Evolutionary conservation across 2,329 filamentous ascomycete genomes (phyloP), one percentile per base, ranked within the genome.

Genomic region (Phaeoacremonium minimum): DNA sequence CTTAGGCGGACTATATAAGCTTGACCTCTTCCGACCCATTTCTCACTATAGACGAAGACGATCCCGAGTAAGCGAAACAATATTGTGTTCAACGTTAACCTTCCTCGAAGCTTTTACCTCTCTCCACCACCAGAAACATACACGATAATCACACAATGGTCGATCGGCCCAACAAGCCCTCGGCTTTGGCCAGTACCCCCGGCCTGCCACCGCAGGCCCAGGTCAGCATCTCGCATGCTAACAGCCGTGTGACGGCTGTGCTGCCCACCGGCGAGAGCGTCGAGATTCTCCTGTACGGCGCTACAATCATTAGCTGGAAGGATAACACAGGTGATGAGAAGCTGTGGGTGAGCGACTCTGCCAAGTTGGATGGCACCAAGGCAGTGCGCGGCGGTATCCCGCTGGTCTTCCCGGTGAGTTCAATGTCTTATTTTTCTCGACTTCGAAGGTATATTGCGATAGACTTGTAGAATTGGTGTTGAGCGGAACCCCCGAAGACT

Each of bases 241-340:
- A 81, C 61, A 75, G 76, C 41, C 79, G 78, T 42, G 83, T 97
- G 35, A 76, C 77, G n/a, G 91, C 91, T 20, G 75, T 74, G 18
- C 77, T 97, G 30, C 87, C 89, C 28, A 85, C 87, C 1, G 90
- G 91, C 48, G 90, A 97, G 66, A 87, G 80, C 37, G 78, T 95
- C 48, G 82, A 88, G 46, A 73, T 98, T 26, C 72, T 95, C 42
- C 79, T 97, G n/a, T 86, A 86, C 54, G 93, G 93, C 40, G 93
- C 93, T 9, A 97, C 90, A 1, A 85, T 98, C 32, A 81, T 86
- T 41, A 93, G 85, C 63, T 98, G 93, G 93, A 95, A 93, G 71
- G 83, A 85, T 56, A 76, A 80, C 41, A 71, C 76, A 40, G 85
- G 85, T 32, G 67, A 78, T 38, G 90, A 96, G 69, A 89, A 89